A percentile compares a stretch with the other conserved stretches of the same genome.
These are phyloP conservation scores for Microascus cirrosus DNA, from an alignment of 2,329 filamentous ascomycete genomes.

Conservation along the genomic window DNA sequence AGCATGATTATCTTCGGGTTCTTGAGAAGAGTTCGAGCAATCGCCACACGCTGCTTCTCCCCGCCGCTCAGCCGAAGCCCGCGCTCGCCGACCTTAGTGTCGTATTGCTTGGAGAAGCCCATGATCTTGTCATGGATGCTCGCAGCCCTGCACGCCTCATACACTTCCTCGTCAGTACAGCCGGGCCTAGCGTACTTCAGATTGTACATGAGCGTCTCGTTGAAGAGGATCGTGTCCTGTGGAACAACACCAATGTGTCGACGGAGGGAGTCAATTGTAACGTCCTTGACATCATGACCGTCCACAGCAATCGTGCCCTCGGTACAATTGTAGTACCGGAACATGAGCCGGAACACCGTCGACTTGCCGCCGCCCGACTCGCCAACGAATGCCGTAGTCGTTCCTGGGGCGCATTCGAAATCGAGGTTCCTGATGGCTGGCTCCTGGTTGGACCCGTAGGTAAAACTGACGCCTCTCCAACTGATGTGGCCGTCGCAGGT, in stretches of 20 bases:
- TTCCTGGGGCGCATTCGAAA: slow-evolving; percentile 80
- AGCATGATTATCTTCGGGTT: slow-evolving; percentile 85
- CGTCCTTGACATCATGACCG: slow-evolving; percentile 68
- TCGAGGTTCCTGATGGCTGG: slow-evolving; percentile 73
- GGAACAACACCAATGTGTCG: slow-evolving; percentile 90
- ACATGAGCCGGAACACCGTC: slow-evolving; percentile 88
- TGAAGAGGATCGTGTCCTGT: slow-evolving; percentile 92
- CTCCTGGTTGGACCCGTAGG: slow-evolving; percentile 57
- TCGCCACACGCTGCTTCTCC: slow-evolving; percentile 88
- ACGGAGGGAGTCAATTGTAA: slow-evolving; percentile 90
- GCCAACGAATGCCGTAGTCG: slow-evolving; percentile 89
- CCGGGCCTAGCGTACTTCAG: slow-evolving; percentile 76
- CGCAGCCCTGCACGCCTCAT: slow-evolving; percentile 70
- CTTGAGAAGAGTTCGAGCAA: slow-evolving; percentile 87
- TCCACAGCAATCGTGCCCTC: slow-evolving; percentile 77
- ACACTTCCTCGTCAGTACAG: slow-evolving; percentile 72
- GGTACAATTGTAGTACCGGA: slow-evolving; percentile 86
- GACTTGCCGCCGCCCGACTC: slow-evolving; percentile 97
- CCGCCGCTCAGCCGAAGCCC: slow-evolving; percentile 79
- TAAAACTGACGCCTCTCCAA: slow-evolving; percentile 83
- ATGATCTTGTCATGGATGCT: slow-evolving; percentile 91
- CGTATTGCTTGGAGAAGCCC: slow-evolving; percentile 76
- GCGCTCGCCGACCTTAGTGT: slow-evolving; percentile 84
- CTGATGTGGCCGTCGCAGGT: slow-evolving; percentile 70
- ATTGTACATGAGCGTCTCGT: slow-evolving; percentile 92